Base-by-base conservation (phyloP, 2,329 filamentous ascomycete genomes). In the Apiospora malaysiana region DNA sequence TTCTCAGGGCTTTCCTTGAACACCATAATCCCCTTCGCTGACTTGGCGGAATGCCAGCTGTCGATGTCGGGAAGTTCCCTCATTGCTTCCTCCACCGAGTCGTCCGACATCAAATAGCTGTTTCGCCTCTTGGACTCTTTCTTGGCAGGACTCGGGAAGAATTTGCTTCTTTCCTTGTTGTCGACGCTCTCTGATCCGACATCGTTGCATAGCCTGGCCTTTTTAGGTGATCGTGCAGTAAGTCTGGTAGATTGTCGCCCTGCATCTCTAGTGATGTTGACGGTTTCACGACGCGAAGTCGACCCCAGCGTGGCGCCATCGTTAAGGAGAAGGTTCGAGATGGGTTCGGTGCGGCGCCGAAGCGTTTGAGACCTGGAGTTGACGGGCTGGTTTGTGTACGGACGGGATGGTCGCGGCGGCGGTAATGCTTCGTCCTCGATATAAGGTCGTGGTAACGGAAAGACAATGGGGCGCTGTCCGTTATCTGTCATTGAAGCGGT, bases 401-500 rank as follows among this genome's bases (percentile, higher is more conserved):
- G 74, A 6, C 82, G 79, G 18, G 75, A 68, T 21, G 74, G 68
- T 5, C 69, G 70, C 23, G 77, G 72, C 2, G 75, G 68, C 5
- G 70, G 68, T 59, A 68, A 66, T 66, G 73, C 63, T 42, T 78
- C 74, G 5, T 79, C 81, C 4, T 86, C 83, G 32, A 90, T 74
- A 73, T 90, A 90, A 1, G 88, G 88, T 51, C 88, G 82, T 0
- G 88, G 88, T 9, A 90, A 81, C 2, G 88, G 88, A 71, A 89
- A 90, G 0, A 90, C 87, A 1, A 88, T 84, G 2, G 88, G 86
- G 6, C 85, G 84, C 45, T 85, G 77, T 4, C 84, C 87, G 70
- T 85, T 84, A 32, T 84, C 80, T 0, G 86, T 87, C 70, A 88
- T 79, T 69, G 81, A 81, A n/a, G 84, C 81, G 71, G 87, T 80